phyloP scores from a whole-genome alignment of 345 rosid species.

The Lepidium africanum region DNA sequence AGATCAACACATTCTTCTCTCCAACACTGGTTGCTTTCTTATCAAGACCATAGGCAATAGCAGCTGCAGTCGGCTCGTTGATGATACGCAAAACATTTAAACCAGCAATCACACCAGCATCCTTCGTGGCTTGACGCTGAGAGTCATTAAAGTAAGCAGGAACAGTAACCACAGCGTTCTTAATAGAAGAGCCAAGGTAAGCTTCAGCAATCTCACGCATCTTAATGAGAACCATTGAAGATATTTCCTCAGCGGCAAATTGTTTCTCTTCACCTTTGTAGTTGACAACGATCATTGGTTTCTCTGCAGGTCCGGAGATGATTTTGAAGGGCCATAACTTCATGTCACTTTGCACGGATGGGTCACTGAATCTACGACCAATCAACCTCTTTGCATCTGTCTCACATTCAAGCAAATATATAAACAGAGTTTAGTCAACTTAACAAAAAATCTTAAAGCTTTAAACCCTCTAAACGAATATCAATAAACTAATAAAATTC shows the following conservation, averaged over 20 bases:
- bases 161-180: slow-evolving; percentile 27
- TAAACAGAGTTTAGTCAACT: slow-evolving; percentile 9
- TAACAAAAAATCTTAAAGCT: too few relatives aligned
- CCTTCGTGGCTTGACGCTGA: slow-evolving; percentile 27
- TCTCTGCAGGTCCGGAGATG: slow-evolving; percentile 21
- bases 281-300: slow-evolving; percentile 29
- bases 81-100: slow-evolving; percentile 25
- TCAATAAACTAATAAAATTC: neutral
- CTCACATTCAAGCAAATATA: neutral
- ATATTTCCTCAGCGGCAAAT: slow-evolving; percentile 29
- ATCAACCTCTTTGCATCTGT: too few relatives aligned
- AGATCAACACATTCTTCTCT: slow-evolving; percentile 31
- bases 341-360: slow-evolving; percentile 29
- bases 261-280: slow-evolving; percentile 37
- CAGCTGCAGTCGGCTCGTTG: slow-evolving; percentile 32
- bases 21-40: slow-evolving; percentile 28
- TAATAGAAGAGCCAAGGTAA: slow-evolving; percentile 8
- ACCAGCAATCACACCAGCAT: slow-evolving; percentile 22
- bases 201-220: slow-evolving; percentile 29
- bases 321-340: slow-evolving; percentile 33
- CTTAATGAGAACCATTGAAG: slow-evolving; percentile 23
- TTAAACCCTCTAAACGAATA: neutral
- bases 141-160: slow-evolving; percentile 34
- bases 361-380: slow-evolving; percentile 29
- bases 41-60: slow-evolving; percentile 31